Percentiles rank a stretch among this genome's conserved stretches.
Conservation (phyloP, 2,329 filamentous ascomycete species). For the Colletotrichum sp. region DNA sequence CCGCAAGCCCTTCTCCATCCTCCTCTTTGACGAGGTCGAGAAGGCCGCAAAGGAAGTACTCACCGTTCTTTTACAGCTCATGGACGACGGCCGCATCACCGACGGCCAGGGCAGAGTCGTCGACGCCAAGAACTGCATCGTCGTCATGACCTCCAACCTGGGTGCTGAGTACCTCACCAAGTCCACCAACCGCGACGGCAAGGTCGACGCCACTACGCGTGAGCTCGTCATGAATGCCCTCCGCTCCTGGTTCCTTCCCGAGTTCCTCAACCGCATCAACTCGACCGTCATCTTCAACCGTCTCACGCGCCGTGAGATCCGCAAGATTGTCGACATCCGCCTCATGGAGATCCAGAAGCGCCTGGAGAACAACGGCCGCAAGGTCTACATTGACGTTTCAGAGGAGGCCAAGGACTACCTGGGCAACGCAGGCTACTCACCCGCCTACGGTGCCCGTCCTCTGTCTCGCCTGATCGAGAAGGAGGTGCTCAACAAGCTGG, state of each 20-base stretch:
- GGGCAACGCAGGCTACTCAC: conserved; percentile 89
- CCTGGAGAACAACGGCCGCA: conserved; percentile 82
- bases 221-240: conserved; percentile 92
- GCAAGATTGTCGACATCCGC: conserved; percentile 93
- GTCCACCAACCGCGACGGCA: conserved; percentile 77
- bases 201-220: conserved; percentile 82
- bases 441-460: conserved; percentile 91
- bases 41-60: conserved; percentile 98
- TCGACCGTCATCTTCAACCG: conserved; percentile 98
- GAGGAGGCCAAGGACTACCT: conserved; percentile 92
- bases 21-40: conserved; percentile 97
- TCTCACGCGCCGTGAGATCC: conserved; percentile 86
- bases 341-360: conserved; percentile 90
- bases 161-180: conserved; percentile 93
- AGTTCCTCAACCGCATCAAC: conserved; percentile 98
- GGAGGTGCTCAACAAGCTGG: conserved; percentile 92
- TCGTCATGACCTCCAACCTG: conserved; percentile 98
- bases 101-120: conserved; percentile 95
- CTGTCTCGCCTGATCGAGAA: conserved; percentile 92
- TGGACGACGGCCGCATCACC: conserved; percentile 98
- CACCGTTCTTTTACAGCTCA: conserved; percentile 96
- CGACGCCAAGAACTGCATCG: conserved; percentile 97
- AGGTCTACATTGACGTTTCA: conserved; percentile 82
- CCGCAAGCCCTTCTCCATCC: conserved; percentile 94
- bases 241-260: conserved; percentile 95